Conservation (phyloP, 2,329 filamentous ascomycete species). For the Colletotrichum plurivorum region DNA sequence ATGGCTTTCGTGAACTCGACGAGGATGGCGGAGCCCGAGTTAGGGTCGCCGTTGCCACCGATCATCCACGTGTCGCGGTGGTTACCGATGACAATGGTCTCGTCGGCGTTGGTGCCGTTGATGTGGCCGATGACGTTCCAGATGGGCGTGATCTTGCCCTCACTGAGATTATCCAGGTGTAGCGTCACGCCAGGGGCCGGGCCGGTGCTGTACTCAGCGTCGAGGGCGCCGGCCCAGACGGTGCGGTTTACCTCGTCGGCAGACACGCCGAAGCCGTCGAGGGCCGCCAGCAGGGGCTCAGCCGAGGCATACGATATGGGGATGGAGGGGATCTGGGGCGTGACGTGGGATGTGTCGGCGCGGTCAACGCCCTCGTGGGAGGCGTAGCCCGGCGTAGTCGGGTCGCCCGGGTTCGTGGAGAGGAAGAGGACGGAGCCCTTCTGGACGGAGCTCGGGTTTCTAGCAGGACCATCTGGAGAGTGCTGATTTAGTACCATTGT, state of each 20-base stretch:
- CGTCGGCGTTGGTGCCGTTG: conserved; percentile 81
- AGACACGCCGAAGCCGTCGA: conserved; percentile 82
- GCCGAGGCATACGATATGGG: conserved; percentile 86
- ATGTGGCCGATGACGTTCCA: conserved; percentile 87
- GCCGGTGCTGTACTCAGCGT: conserved; percentile 59
- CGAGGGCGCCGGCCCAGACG: conserved; percentile 69
- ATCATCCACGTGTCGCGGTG: conserved; percentile 88
- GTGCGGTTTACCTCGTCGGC: conserved; percentile 74
- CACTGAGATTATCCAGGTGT: conserved; percentile 75
- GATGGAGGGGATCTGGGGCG: conserved; percentile 83
- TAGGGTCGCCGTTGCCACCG: conserved; percentile 88
- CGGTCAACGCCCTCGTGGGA: conserved; percentile 81
- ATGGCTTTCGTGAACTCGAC: conserved; percentile 83
- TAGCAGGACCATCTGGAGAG: conserved; percentile 72
- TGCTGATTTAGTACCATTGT: conserved; percentile 45
- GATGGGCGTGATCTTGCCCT: conserved; percentile 77
- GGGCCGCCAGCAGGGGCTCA: conserved; percentile 80
- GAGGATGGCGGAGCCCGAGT: conserved; percentile 82
- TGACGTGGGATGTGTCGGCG: conserved; percentile 71
- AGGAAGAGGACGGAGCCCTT: conserved; percentile 80
- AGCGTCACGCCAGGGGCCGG: conserved; percentile 70
- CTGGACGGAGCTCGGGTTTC: conserved; percentile 84
- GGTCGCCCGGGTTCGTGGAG: conserved; percentile 73
- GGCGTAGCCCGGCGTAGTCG: conserved; percentile 87
- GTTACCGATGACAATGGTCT: conserved; percentile 84